Evolutionary conservation across 768 basidiomycete species (phyloP).

Genomic region (Xerocomus potaroensis): DNA sequence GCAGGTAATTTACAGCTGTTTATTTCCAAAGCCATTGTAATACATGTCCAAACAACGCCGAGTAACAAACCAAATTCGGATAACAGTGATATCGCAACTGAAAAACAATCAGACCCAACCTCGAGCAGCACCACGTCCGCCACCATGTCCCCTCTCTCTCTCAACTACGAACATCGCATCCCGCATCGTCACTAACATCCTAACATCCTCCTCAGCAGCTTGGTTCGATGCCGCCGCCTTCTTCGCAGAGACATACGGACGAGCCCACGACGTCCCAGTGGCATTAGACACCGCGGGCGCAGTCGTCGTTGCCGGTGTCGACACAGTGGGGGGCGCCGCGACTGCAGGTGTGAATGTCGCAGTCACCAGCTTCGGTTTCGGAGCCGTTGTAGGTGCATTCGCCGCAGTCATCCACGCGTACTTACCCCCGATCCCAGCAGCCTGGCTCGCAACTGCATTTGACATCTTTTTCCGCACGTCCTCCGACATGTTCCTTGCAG

Average conservation of each 20-base stretch:
- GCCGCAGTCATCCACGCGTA: constrained; percentile 88
- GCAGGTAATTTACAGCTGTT: constrained; percentile 22
- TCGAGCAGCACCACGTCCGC: constrained; percentile 69
- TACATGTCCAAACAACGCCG: constrained; percentile 16
- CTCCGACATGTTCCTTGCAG: constrained; percentile 86
- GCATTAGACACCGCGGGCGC: constrained; percentile 27
- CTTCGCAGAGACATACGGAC: constrained; percentile 58
- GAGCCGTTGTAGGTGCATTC: constrained; percentile 39
- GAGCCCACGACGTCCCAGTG: constrained; percentile 46
- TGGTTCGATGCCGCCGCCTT: constrained; percentile 36
- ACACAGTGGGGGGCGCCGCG: too few species aligned
- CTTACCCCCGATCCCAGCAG: constrained; percentile 77
- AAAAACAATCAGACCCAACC: constrained; percentile 50
- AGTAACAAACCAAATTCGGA: too few species aligned
- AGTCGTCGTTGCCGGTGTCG: constrained; percentile 31
- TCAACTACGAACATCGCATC: constrained; percentile 87
- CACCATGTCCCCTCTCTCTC: constrained; percentile 79
- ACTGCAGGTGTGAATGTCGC: constrained; percentile 31
- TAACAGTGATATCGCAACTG: too few species aligned
- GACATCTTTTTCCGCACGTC: constrained; percentile 91
- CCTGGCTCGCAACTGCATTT: constrained; percentile 84
- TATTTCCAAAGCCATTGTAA: constrained; percentile 22
- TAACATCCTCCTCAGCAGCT: constrained; percentile 51
- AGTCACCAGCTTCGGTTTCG: constrained; percentile 35
- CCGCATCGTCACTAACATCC: constrained; percentile 60